phyloP scores from a whole-genome alignment of 805 yeast species.

The Teunomyces stri region DNA sequence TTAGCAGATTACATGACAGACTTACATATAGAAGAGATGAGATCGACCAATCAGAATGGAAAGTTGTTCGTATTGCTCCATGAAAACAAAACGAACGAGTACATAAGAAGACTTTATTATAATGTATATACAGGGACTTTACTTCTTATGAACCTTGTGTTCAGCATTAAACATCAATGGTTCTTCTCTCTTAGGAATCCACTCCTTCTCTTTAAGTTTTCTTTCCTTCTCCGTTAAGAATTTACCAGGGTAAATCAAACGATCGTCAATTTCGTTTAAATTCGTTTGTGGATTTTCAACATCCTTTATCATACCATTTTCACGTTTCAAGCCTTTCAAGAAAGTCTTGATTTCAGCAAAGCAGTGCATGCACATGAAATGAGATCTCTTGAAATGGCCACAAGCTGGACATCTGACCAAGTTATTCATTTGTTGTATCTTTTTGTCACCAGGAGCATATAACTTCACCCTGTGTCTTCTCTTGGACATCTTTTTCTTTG shows the following conservation, averaged over 20 bases:
- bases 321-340: conserved; percentile 56
- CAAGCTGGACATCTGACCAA: conserved; percentile 93
- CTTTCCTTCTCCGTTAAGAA: conserved; percentile 35
- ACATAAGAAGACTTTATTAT: neutral
- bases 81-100: conserved; percentile 14
- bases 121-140: conserved; percentile 7
- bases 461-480: conserved; percentile 80
- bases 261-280: conserved; percentile 59
- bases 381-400: conserved; percentile 87
- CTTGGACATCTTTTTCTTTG: conserved; percentile 90
- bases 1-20: conserved; percentile 87
- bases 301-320: conserved; percentile 22
- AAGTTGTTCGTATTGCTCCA: conserved; percentile 71
- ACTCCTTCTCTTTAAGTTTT: conserved; percentile 38
- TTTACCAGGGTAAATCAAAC: conserved; percentile 73
- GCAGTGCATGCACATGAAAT: conserved; percentile 90
- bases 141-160: conserved; percentile 19
- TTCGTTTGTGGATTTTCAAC: conserved; percentile 37
- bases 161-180: conserved; percentile 33
- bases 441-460: conserved; percentile 80
- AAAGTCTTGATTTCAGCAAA: conserved; percentile 73
- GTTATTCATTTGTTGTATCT: conserved; percentile 69
- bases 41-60: conserved; percentile 53
- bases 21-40: conserved; percentile 62
- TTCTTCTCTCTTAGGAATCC: conserved; percentile 43